Conservation (phyloP, 768 basidiomycete species). For the Tylopilus vinaceipallidus region DNA sequence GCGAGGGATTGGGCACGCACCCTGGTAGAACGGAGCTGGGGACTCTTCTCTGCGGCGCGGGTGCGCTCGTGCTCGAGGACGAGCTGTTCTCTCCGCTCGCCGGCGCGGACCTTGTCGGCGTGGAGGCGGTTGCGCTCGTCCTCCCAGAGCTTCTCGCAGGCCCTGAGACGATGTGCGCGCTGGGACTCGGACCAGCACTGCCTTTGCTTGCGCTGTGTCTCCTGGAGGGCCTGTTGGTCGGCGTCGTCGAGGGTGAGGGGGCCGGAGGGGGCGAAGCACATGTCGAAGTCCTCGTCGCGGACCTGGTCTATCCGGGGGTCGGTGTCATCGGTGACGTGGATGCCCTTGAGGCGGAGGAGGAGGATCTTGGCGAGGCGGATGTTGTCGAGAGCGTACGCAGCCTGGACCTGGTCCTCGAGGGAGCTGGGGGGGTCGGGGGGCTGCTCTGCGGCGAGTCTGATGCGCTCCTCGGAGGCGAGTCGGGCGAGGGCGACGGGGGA, state of each 20-base stretch:
- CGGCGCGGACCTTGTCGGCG: constrained; percentile 36
- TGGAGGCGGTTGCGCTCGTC: constrained; percentile 43
- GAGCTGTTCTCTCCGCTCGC: constrained; percentile 33
- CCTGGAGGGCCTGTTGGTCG: constrained; percentile 38
- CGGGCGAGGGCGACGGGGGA: constrained; percentile 43
- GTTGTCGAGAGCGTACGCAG: constrained; percentile 66
- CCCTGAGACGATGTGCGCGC: constrained; percentile 40
- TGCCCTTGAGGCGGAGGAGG: constrained; percentile 57
- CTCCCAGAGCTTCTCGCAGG: constrained; percentile 49
- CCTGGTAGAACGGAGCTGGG: constrained; percentile 19
- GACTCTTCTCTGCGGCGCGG: constrained; percentile 21
- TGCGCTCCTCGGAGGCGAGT: constrained; percentile 42
- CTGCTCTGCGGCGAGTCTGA: constrained; percentile 33
- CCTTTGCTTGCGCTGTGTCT: constrained; percentile 33
- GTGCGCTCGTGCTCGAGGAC: constrained; percentile 28
- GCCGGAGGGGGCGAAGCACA: constrained; percentile 38
- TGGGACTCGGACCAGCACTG: constrained; percentile 36
- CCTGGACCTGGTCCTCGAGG: constrained; percentile 63
- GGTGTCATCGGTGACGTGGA: constrained; percentile 55
- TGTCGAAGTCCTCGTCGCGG: constrained; percentile 45
- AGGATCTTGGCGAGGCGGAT: constrained; percentile 65
- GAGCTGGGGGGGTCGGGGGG: too few relatives aligned
- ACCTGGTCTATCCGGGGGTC: constrained; percentile 66
- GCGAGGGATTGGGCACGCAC: constrained; percentile 14
- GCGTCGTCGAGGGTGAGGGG: constrained; percentile 41